Conservation (phyloP, 78 protist species). For the Anaeramoeba ignava region DNA sequence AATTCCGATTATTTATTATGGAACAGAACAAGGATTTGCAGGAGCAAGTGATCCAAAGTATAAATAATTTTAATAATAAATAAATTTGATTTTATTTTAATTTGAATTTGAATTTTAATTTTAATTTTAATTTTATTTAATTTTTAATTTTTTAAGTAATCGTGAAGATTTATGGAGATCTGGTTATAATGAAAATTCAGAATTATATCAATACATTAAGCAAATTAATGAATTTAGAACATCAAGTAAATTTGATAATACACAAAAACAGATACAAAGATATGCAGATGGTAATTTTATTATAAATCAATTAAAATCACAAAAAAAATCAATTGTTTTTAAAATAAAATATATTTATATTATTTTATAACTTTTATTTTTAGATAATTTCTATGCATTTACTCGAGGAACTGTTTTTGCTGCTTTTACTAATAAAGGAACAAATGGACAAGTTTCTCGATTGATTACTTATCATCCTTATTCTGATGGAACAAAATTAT, state of each 20-base stretch:
- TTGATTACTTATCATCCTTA: background rate
- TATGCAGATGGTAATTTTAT: background rate
- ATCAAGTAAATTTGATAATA: background rate
- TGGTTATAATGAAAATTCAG: conserved; percentile 16
- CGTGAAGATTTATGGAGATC: conserved; percentile 71
- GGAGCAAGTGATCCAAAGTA: conserved; percentile 62
- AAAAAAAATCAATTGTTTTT: background rate
- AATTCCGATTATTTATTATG: conserved; percentile 76
- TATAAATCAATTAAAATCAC: conserved; percentile 5
- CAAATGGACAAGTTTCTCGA: conserved; percentile 26
- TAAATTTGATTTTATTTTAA: too few species aligned
- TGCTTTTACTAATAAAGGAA: conserved; percentile 59
- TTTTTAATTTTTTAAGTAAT: too few species aligned
- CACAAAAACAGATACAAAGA: background rate
- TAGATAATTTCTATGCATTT: conserved; percentile 46
- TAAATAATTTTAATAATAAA: too few species aligned
- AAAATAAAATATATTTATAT: background rate
- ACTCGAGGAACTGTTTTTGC: conserved; percentile 47
- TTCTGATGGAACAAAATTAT: conserved; percentile 29
- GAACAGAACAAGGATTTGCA: conserved; percentile 61
- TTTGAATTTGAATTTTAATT: too few species aligned
- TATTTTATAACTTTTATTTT: conserved; percentile 34
- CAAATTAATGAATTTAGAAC: background rate
- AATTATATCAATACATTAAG: conserved; percentile 26
- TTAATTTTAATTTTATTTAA: too few species aligned